Base-by-base conservation (phyloP, 768 basidiomycete species). In the Naematelia aurantialba region DNA sequence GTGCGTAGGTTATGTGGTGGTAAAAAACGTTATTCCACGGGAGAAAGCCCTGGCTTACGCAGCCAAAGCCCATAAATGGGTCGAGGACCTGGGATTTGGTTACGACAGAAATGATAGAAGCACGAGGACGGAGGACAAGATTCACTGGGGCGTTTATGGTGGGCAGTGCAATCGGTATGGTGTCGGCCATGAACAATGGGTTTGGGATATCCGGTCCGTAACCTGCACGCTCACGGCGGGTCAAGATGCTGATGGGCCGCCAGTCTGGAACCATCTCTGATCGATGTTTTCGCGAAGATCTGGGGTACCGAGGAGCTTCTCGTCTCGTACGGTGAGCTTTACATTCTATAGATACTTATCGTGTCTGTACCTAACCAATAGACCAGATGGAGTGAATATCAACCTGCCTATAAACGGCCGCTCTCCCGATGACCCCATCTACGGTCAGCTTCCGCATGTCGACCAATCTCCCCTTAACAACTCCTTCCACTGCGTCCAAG, bases 41-140 rank as follows among this genome's bases (percentile, higher is more conserved):
- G 64, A 68, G 26, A 61, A 67, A 46, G 66, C 73, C 1, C 24
- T 49, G 5, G 45, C 45, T 5, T 71, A 72, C 46, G 62, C 46
- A 12, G 58, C 66, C 22, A 51, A 60, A n/a, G 54, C 61, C 4
- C 62, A 72, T 27, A 61, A 56, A 4, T 76, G 66, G 66, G 52
- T 76, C 50, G 75, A 76, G 53, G 48, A 48, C 19, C 70, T 72
- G 26, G 62, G 60, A 0, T 46, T 66, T 8, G 75, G 75, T 8
- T 78, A 69, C 65, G 68, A 75, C 50, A 62, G 75, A 29, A 62
- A 73, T 45, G 71, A 74, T 45, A 63, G 59, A 12, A 52, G 58
- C 3, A 76, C 75, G 3, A 66, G 67, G 65, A 60, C 54, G 12
- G 46, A 49, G 49, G 68, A 68, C 8, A 61, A 65, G 52, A 61